phyloP scores from a whole-genome alignment of 139 green algal species.

The Chara braunii region DNA sequence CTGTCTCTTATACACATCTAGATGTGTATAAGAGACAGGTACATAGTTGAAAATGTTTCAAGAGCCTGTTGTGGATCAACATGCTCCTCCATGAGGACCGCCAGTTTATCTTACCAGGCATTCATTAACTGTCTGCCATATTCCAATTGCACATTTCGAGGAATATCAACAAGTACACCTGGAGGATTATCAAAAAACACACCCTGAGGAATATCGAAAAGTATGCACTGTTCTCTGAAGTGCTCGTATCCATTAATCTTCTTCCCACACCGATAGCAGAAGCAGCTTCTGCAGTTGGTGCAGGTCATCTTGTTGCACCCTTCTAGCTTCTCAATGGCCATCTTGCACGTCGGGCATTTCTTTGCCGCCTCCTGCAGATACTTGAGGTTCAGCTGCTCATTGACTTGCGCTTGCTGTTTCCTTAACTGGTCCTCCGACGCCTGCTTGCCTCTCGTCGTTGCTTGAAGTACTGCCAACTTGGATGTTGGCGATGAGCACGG shows the following conservation, averaged over 20 bases:
- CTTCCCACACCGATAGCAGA: conserved; percentile 52
- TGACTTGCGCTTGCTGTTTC: conserved; percentile 11
- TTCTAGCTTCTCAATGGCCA: conserved; percentile 29
- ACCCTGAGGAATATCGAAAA: too few relatives aligned
- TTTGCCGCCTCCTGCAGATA: conserved; percentile 19
- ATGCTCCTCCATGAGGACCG: too few relatives aligned
- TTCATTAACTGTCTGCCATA: too few relatives aligned
- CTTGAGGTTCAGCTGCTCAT: conserved; percentile 20
- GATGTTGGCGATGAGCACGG: background rate
- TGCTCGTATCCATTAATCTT: conserved; percentile 28
- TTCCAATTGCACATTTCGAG: too few relatives aligned
- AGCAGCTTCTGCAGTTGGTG: conserved; percentile 53
- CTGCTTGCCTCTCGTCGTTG: background rate
- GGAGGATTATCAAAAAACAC: too few relatives aligned
- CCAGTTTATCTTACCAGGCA: too few relatives aligned
- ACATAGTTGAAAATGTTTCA: too few relatives aligned
- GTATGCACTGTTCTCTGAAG: conserved; percentile 23
- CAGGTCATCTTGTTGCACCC: conserved; percentile 86
- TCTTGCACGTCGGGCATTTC: conserved; percentile 27
- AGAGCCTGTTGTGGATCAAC: too few relatives aligned
- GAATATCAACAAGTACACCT: too few relatives aligned
- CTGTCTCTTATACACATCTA: too few relatives aligned
- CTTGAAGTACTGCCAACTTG: background rate
- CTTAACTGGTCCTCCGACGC: conserved; percentile 13
- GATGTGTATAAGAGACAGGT: too few relatives aligned